Percentiles rank a stretch among this genome's conserved stretches.
phyloP scores from a whole-genome alignment of 495 filamentous ascomycete genomes.

The Neurospora pannonica region DNA sequence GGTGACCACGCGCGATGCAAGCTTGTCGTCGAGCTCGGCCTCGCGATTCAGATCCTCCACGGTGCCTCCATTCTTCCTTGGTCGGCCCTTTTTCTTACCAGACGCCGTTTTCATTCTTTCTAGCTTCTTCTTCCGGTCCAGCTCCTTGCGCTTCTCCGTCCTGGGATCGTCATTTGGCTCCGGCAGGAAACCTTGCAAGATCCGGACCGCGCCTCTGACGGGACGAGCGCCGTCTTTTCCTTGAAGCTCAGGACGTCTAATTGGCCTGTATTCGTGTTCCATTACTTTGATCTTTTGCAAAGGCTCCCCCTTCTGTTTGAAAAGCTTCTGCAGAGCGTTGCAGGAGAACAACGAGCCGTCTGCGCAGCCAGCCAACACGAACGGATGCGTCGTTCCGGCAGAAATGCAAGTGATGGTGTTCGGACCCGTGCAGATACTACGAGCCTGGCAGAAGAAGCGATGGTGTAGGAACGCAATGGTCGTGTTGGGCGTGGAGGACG shows the following conservation, averaged over 20 bases:
- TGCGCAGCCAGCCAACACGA: conserved; percentile 31
- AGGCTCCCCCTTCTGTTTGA: conserved; percentile 32
- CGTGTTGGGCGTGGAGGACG: conserved; percentile 35
- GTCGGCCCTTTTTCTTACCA: conserved; percentile 42
- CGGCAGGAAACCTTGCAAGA: conserved; percentile 34
- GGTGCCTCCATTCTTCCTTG: conserved; percentile 14
- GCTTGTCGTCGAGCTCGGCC: conserved; percentile 18
- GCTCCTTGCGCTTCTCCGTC: conserved; percentile 53
- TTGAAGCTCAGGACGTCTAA: neutral
- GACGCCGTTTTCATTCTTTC: conserved; percentile 50
- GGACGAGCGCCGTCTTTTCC: neutral
- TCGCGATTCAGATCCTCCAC: conserved; percentile 16
- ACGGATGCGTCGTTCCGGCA: conserved; percentile 35
- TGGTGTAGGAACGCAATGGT: conserved; percentile 37
- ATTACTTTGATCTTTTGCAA: conserved; percentile 36
- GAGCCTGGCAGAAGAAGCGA: conserved; percentile 35
- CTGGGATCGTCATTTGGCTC: conserved; percentile 58
- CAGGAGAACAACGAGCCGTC: conserved; percentile 36
- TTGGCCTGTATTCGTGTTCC: conserved; percentile 35
- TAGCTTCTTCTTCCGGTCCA: conserved; percentile 42
- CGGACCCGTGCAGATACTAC: conserved; percentile 35
- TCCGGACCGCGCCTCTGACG: conserved; percentile 25
- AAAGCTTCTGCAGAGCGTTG: conserved; percentile 38
- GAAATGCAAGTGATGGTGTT: conserved; percentile 34
- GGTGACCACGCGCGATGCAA: conserved; percentile 28